phyloP scores from a whole-genome alignment of 2,329 filamentous ascomycete genomes.

The Fusarium concolor region DNA sequence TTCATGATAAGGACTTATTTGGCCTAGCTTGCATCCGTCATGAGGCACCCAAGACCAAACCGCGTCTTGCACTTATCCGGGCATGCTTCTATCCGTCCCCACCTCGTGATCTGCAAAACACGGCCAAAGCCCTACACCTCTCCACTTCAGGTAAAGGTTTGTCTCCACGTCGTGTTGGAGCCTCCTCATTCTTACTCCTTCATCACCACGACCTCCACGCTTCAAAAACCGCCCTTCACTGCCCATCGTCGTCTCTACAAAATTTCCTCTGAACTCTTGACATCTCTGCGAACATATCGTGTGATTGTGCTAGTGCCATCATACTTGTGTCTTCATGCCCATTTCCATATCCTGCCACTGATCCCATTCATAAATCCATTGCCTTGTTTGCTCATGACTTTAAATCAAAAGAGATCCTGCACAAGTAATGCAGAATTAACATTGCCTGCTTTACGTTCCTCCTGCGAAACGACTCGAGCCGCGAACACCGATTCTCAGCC shows the following conservation, averaged over 20 bases:
- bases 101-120: conserved; percentile 1
- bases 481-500: neutral
- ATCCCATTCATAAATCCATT: neutral
- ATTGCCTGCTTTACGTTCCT: neutral
- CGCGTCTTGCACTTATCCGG: conserved; percentile 8
- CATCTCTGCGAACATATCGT: neutral
- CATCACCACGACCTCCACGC: conserved; percentile 35
- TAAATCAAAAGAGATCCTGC: neutral
- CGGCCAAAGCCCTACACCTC: conserved; percentile 18
- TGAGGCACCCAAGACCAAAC: neutral
- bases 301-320: conserved; percentile 20
- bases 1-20: conserved; percentile 6
- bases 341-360: neutral
- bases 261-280: neutral
- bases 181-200: conserved; percentile 34
- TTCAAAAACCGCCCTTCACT: neutral
- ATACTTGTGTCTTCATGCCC: neutral
- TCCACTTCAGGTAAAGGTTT: conserved; percentile 29
- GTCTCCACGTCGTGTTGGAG: conserved; percentile 25
- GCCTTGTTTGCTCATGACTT: neutral
- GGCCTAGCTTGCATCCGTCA: conserved; percentile 19
- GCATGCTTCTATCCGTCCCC: conserved; percentile 19
- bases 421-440: neutral
- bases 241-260: neutral
- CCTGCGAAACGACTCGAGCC: neutral